Base-by-base conservation (phyloP, 805 yeast genomes). In the Clavispora vitiphila region DNA sequence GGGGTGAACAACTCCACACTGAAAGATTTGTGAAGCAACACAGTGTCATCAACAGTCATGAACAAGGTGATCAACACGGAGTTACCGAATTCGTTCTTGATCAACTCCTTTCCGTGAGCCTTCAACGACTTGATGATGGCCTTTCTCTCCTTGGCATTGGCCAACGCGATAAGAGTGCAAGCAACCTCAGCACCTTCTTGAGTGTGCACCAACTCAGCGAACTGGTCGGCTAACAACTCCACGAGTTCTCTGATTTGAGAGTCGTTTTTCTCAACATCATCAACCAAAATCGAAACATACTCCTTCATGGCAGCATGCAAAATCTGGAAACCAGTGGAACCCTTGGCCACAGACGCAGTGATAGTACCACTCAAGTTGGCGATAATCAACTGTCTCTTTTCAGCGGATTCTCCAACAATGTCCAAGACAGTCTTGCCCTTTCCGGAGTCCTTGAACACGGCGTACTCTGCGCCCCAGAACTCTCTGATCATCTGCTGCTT, bases 291-390 rank as follows among this genome's bases (percentile, higher is more conserved):
- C 47, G 81, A 77, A 37, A 80, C 77, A 56, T 85, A 88, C 62
- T 91, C 96, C 59, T 76, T 82, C 96, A 91, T 88, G 39, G 95
- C 96, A 29, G 96, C 96, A 63, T 91, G 98, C 60, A 91, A 77
- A 50, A 91, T 84, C 62, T 89, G 95, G 75, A 91, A 91, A 30
- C 98, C 98, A 20, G 95, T 84, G 2, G 96, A 88, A 5, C 98
- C 98, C 65, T 91, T 91, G 61, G 84, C 91, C 37, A 91, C 93
- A 5, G 96, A 84, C 2, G 96, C 90, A 26, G 83, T 80, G 47
- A 91, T 87, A 8, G 96, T 88, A 45, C 86, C 87, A 48, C 71
- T 72, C 61, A 91, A 73, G 64, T 91, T 91, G 53, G 76, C 73
- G 54, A 87, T 73, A 47, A 91, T 79, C 48, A 84, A 72, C 42